These are phyloP conservation scores for Neurospora sp. DNA, from an alignment of 495 filamentous ascomycete species.

Conservation along the genomic window DNA sequence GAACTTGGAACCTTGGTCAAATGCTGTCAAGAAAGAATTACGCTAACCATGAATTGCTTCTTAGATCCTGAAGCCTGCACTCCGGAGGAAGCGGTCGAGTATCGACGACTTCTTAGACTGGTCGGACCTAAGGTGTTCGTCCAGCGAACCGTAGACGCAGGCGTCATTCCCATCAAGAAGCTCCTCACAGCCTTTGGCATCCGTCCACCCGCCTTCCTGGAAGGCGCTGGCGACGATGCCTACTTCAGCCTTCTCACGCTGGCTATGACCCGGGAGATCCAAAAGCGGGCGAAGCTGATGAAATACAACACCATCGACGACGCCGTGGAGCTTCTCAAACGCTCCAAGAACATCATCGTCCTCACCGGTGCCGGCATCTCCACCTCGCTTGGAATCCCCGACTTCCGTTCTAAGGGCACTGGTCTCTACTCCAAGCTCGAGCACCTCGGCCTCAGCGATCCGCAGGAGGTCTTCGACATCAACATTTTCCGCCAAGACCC, in stretches of 20 bases:
- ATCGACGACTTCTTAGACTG: conserved; percentile 58
- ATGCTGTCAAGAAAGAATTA: not conserved
- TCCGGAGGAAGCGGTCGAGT: conserved; percentile 57
- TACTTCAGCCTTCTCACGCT: conserved; percentile 67
- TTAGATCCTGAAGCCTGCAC: conserved; percentile 53
- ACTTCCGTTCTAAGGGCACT: conserved; percentile 76
- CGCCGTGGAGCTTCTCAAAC: conserved; percentile 65
- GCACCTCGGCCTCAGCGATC: conserved; percentile 62
- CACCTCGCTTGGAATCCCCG: conserved; percentile 80
- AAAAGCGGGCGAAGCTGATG: conserved; percentile 66
- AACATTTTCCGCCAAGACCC: conserved; percentile 77
- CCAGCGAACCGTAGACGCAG: conserved; percentile 56
- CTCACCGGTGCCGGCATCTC: conserved; percentile 92
- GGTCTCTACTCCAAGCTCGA: conserved; percentile 80
- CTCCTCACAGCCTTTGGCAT: conserved; percentile 90
- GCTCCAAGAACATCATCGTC: conserved; percentile 77
- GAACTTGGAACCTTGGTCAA: conserved; percentile 3
- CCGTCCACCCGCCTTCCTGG: conserved; percentile 62
- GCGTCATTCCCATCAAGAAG: conserved; percentile 65
- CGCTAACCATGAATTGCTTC: not conserved
- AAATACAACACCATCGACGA: conserved; percentile 84
- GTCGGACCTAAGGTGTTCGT: conserved; percentile 71
- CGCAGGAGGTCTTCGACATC: conserved; percentile 93
- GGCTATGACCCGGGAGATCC: conserved; percentile 73
- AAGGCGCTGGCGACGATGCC: conserved; percentile 60